Percentiles rank a stretch among this genome's conserved stretches.
Conservation (phyloP, 129 eudicot genomes). For the Flaveria sonorensis region DNA sequence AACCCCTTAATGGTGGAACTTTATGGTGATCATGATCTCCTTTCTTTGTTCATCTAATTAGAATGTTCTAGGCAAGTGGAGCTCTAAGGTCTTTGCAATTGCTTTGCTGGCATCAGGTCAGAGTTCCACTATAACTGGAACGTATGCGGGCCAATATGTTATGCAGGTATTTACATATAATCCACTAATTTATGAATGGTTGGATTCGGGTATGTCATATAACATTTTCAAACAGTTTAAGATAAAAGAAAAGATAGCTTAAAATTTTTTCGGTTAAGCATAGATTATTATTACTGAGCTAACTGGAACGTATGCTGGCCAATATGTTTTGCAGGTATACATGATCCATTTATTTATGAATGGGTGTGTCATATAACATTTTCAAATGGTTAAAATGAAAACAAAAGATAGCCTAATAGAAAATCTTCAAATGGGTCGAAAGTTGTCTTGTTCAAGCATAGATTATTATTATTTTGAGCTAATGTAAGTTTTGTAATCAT, state of each 20-base stretch:
- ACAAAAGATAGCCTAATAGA: neutral
- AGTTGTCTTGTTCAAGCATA: neutral
- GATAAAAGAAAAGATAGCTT: neutral
- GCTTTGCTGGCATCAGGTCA: slow-evolving; percentile 99
- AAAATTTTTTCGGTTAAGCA: neutral
- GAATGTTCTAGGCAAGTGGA: slow-evolving; percentile 94
- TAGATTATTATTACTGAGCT: slow-evolving; percentile 2
- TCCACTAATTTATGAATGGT: too few species aligned
- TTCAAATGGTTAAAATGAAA: neutral
- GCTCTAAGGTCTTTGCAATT: slow-evolving; percentile 93
- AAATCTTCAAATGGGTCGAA: neutral
- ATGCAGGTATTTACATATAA: slow-evolving; percentile 97
- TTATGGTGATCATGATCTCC: neutral
- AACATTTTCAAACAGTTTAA: neutral
- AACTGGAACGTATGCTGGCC: slow-evolving; percentile 87
- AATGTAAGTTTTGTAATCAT: neutral
- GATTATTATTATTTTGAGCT: too few species aligned
- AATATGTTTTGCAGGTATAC: slow-evolving; percentile 93
- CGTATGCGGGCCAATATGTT: slow-evolving; percentile 97
- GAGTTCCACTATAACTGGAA: slow-evolving; percentile 98
- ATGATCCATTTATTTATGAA: neutral
- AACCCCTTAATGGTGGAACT: slow-evolving; percentile 19
- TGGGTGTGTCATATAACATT: slow-evolving; percentile 1
- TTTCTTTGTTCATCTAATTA: slow-evolving; percentile 18
- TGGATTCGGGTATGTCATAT: neutral